Evolutionary conservation across 2,329 filamentous ascomycete genomes (phyloP).

Genomic region (Ascochyta lentis): DNA sequence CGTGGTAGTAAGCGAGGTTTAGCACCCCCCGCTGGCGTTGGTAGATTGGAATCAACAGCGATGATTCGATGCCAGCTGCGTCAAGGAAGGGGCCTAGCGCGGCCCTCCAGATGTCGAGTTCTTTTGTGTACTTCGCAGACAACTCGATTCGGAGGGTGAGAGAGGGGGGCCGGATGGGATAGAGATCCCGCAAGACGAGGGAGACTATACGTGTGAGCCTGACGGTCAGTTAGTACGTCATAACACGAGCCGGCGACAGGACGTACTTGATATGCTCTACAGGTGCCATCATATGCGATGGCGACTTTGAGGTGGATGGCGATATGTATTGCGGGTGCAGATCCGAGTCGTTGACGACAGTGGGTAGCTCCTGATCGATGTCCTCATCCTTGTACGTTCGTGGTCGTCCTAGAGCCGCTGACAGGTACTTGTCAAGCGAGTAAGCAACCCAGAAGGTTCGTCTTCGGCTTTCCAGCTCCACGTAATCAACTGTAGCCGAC

Average conservation of each 20-base stretch:
- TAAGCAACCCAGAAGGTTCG: constrained; percentile 70
- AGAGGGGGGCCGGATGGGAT: constrained; percentile 48
- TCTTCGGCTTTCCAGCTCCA: constrained; percentile 60
- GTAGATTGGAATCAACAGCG: constrained; percentile 57
- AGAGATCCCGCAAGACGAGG: constrained; percentile 54
- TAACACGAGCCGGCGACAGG: background rate
- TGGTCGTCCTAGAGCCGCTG: constrained; percentile 68
- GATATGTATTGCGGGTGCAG: constrained; percentile 37
- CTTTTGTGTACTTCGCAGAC: constrained; percentile 51
- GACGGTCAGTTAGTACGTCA: background rate
- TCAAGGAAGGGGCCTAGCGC: constrained; percentile 55
- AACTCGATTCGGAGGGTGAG: constrained; percentile 45
- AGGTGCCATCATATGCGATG: constrained; percentile 54
- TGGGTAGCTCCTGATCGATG: constrained; percentile 61
- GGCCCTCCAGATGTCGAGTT: constrained; percentile 55
- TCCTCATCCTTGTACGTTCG: constrained; percentile 68
- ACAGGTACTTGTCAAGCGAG: constrained; percentile 67
- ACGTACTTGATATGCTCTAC: constrained; percentile 53
- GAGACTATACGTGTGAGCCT: constrained; percentile 55
- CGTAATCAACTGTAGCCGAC: constrained; percentile 51
- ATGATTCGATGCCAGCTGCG: constrained; percentile 49
- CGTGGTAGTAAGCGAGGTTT: constrained; percentile 62
- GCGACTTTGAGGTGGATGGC: constrained; percentile 35
- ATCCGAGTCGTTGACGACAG: constrained; percentile 45
- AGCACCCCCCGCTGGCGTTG: constrained; percentile 62